Conservation (phyloP, 2,329 filamentous ascomycete species). For the Beauveria sp. region DNA sequence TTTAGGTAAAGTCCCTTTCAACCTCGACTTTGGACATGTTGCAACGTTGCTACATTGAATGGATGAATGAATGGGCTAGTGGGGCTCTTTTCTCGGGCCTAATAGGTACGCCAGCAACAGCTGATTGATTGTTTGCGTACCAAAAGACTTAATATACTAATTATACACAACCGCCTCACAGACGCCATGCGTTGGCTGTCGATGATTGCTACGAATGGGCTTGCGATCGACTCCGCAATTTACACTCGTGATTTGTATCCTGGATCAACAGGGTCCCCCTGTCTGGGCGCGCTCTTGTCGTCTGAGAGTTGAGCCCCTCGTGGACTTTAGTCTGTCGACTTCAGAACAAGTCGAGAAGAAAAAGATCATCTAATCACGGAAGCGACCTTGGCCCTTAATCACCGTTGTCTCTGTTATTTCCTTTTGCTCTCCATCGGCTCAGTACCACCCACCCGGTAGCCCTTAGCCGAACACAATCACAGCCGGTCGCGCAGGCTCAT, state of each 20-base stretch:
- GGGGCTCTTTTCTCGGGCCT: background rate
- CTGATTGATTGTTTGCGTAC: background rate
- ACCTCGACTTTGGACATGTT: background rate
- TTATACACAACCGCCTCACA: background rate
- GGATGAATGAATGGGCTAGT: background rate
- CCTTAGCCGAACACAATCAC: background rate
- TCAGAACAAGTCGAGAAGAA: no score
- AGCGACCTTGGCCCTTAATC: background rate
- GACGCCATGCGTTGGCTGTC: no score
- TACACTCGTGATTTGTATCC: background rate
- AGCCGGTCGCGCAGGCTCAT: background rate
- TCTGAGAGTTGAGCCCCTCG: background rate
- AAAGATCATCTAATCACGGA: no score
- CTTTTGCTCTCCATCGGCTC: background rate
- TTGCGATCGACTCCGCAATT: background rate
- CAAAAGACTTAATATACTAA: background rate
- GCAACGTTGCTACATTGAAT: background rate
- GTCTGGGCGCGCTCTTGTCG: background rate
- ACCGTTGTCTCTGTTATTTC: background rate
- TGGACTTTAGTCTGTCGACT: background rate
- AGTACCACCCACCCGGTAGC: background rate
- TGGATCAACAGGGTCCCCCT: background rate
- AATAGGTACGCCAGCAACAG: background rate
- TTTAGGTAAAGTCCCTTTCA: background rate
- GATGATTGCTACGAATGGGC: background rate